Base-by-base conservation (phyloP, 306 rosid genomes). In the Potentilla sterilis region DNA sequence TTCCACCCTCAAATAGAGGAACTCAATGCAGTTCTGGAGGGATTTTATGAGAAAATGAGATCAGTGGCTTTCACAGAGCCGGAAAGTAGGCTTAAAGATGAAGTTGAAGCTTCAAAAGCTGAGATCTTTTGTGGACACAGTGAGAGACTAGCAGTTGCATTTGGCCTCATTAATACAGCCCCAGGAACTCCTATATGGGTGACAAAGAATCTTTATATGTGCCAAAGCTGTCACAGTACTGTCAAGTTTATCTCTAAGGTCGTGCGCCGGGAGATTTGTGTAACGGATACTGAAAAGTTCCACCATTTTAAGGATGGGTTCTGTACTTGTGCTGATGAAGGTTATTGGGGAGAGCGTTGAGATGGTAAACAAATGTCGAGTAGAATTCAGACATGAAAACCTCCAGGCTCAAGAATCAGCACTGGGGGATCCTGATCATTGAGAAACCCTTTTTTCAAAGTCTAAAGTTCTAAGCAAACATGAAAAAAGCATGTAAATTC, bases 41-140 rank as follows among this genome's bases (percentile, higher is more conserved):
- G 89, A 28, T 92, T 94, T 80, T 87, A 88, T 73, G 81, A 72
- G 82, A 92, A 90, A 85, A 91, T 91, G 97, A 81, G 83, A 83
- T 90, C 83, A 49, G 69, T 22, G 46, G 86, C 83, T 64, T 22
- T 86, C 65, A 81, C 62, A 65, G 83, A 78, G 40, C 74, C 57
- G 16, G 87, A 86, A 73, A 85, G 57, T 40, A 75, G 78, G 77
- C 63, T 70, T 32, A 66, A 40, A 42, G 83, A 85, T 70, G 83
- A 81, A 73, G 80, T 89, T 74, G 89, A 90, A 80, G 84, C 89
- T 83, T 91, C 95, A 8, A 92, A 89, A 82, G 92, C 96, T 54
- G 98, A 94, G 74, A 87, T 94, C 74, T 89, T 94, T 77, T 92
- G 97, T 69, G 98, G 98, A 65, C 98, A 92, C 77, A 92, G 97